These are phyloP conservation scores for Opeltia flavorubescens DNA, from an alignment of 495 filamentous ascomycete species.

Conservation along the genomic window DNA sequence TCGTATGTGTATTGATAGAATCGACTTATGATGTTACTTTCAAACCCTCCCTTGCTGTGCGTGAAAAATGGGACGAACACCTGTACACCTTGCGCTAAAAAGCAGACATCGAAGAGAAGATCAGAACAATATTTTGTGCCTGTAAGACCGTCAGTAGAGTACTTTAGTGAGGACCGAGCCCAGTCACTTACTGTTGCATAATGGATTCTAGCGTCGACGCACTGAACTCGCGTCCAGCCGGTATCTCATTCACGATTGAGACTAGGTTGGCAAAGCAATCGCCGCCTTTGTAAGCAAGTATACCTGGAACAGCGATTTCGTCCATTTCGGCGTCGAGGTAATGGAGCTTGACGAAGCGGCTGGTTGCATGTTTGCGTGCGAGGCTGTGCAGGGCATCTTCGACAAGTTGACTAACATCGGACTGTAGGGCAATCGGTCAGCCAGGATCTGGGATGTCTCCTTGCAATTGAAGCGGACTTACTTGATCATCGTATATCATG, in stretches of 20 bases:
- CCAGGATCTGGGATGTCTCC: not conserved
- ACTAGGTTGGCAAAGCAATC: constrained; percentile 86
- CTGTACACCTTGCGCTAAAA: too few relatives aligned
- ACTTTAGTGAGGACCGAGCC: too few relatives aligned
- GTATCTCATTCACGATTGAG: constrained; percentile 74
- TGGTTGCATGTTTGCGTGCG: constrained; percentile 49
- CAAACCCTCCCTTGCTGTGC: too few relatives aligned
- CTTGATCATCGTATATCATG: constrained; percentile 81
- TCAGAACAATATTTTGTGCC: not conserved
- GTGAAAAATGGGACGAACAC: too few relatives aligned
- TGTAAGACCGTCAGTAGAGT: too few relatives aligned
- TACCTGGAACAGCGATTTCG: constrained; percentile 70
- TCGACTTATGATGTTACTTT: too few relatives aligned
- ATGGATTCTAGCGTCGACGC: constrained; percentile 45
- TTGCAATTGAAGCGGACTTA: constrained; percentile 27
- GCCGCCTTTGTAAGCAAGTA: constrained; percentile 77
- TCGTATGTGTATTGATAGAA: too few relatives aligned
- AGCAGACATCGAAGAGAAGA: too few relatives aligned
- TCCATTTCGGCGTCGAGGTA: constrained; percentile 93
- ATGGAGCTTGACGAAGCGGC: constrained; percentile 83
- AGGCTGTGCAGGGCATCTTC: constrained; percentile 63
- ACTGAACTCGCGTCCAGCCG: constrained; percentile 45
- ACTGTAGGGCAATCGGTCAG: constrained; percentile 35
- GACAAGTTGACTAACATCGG: constrained; percentile 54
- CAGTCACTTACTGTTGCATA: constrained; percentile 45